Evolutionary conservation across 208 protist genomes (phyloP), one percentile per base, ranked within the genome.

Genomic region (Jaenimonas drosophilae): DNA sequence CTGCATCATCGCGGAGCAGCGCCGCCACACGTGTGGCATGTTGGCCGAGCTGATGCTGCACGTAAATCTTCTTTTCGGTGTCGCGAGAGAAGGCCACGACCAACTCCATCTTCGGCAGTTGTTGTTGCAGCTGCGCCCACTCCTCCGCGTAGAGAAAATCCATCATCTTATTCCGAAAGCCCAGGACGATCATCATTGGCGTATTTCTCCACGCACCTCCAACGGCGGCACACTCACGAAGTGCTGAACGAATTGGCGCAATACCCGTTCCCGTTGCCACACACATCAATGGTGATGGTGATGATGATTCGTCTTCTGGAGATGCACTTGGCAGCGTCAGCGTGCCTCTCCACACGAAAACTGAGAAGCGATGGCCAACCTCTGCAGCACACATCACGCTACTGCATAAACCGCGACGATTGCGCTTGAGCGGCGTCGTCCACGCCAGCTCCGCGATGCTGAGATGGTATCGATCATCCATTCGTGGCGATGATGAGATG

Each of bases 191-290:
- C 17, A 76, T 54, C n/a, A 91, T 67, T 3, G 86, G 81, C 21
- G 70, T 70, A 7, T 71, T 44, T 0, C 23, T 23, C 68, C 69
- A 88, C 6, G 12, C 38, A 12, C 25, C 54, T 5, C n/a, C 17
- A 2, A 37, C 20, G 4, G 64, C 76, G 21, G 64, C 74, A 31
- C 77, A 82, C 26, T 86, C 66, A 1, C 85, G 85, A 20, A 94
- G 53, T 9, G 88, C 33, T 3, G 63, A 39, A 5, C 86, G 81
- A 11, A 90, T 34, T 12, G 86, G 86, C 16, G 86, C 86, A 30
- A 94, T 66, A 6, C 86, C 86, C n/a, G 81, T 88, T 28, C 86
- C 81, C 3, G 86, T 84, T 4, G 76, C 76, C 9, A 94, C 44
- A 41, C 63, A 72, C 27, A 90, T 53, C 37, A 91, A 58, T 23